Conservation (phyloP, 192 early-diverging fungal genomes). For the Umbelopsis sp. region DNA sequence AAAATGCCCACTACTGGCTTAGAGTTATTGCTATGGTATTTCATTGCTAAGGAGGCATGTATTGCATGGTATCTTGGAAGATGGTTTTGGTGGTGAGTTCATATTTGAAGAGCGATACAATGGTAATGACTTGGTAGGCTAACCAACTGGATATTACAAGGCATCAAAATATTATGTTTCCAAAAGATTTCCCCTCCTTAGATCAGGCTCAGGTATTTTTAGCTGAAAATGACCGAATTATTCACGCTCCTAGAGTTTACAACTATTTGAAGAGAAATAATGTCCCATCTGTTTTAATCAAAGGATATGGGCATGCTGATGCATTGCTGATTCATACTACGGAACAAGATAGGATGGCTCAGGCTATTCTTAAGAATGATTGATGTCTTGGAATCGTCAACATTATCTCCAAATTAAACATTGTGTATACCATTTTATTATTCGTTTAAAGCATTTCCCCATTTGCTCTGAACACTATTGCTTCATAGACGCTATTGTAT, state of each 20-base stretch:
- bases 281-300: slow-evolving; percentile 3
- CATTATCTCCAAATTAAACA: background rate
- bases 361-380: background rate
- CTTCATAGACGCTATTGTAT: background rate
- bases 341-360: slow-evolving; percentile 9
- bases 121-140: background rate
- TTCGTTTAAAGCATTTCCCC: background rate
- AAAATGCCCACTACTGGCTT: background rate
- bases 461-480: background rate
- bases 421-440: background rate
- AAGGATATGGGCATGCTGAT: slow-evolving; percentile 19
- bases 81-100: slow-evolving; percentile 25
- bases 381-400: background rate
- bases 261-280: background rate
- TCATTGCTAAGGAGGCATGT: slow-evolving; percentile 15
- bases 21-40: slow-evolving; percentile 19
- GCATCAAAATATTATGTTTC: slow-evolving; percentile 26
- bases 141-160: background rate
- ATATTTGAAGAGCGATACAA: background rate
- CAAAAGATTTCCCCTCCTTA: slow-evolving; percentile 6
- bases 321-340: slow-evolving; percentile 5
- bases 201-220: slow-evolving; percentile 13
- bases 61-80: slow-evolving; percentile 23
- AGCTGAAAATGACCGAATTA: slow-evolving; percentile 16
- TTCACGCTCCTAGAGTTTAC: slow-evolving; percentile 8